A percentile compares a stretch with the other conserved stretches of the same genome.
phyloP scores from a whole-genome alignment of 441 rosid species.

The Eutrema salsugineum region DNA sequence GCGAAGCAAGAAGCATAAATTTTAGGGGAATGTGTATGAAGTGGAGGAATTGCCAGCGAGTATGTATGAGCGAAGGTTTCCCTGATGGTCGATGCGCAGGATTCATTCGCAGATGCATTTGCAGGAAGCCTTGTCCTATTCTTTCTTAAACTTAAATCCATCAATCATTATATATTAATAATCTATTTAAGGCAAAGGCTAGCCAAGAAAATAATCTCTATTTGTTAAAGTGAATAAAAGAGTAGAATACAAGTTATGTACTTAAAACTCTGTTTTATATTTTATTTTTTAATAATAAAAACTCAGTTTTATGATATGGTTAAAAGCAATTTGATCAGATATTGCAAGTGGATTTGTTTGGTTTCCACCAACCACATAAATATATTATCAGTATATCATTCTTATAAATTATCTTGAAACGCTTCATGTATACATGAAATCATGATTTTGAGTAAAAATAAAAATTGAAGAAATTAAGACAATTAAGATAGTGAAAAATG shows the following conservation, averaged over 20 bases:
- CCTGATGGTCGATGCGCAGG: constrained; percentile 11
- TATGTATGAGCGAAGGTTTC: constrained; percentile 7
- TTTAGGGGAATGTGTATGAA: neutral
- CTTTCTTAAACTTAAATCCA: neutral
- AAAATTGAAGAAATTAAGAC: too few relatives aligned
- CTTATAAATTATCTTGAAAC: neutral
- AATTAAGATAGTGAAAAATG: too few relatives aligned
- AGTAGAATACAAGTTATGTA: neutral
- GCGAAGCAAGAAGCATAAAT: neutral
- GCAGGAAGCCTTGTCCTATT: neutral
- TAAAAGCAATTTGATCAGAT: too few relatives aligned
- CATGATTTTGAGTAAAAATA: too few relatives aligned
- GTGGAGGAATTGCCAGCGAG: neutral
- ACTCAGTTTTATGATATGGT: too few relatives aligned
- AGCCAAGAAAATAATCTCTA: neutral
- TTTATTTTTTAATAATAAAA: too few relatives aligned
- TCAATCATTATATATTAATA: too few relatives aligned
- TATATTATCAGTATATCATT: neutral
- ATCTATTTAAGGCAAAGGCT: neutral
- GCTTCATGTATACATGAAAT: too few relatives aligned
- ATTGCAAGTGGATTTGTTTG: neutral
- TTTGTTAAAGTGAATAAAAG: neutral
- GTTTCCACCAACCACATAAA: neutral
- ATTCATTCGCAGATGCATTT: neutral
- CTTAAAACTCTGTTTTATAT: neutral